These are phyloP conservation scores for Pestalotiopsis sp. DNA, from an alignment of 2,329 filamentous ascomycete species.

Conservation along the genomic window DNA sequence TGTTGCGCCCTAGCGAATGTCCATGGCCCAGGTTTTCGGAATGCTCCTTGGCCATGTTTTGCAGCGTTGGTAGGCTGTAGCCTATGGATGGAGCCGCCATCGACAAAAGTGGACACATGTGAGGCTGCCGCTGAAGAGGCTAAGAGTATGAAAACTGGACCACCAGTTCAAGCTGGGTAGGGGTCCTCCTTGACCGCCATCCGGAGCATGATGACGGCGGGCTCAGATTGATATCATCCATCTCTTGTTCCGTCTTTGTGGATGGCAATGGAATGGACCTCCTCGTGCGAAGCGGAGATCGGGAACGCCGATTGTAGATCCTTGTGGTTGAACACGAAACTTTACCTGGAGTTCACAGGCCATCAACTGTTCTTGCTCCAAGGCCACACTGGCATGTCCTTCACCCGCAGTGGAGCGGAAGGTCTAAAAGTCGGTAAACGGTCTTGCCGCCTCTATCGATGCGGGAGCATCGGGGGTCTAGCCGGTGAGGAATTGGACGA, in stretches of 20 bases:
- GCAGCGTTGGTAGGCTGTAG: background rate
- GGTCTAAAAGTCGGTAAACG: background rate
- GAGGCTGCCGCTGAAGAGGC: background rate
- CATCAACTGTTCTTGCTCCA: background rate
- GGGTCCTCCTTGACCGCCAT: slow-evolving; percentile 3
- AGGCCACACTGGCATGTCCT: background rate
- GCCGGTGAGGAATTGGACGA: background rate
- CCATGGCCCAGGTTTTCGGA: slow-evolving; percentile 4
- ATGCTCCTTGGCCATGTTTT: background rate
- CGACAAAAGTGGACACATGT: background rate
- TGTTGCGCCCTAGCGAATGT: background rate
- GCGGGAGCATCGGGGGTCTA: slow-evolving; percentile 1
- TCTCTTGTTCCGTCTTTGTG: background rate
- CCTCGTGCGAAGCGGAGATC: background rate
- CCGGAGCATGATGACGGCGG: background rate
- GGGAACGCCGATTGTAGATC: slow-evolving; percentile 7
- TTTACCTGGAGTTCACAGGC: background rate
- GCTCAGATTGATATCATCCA: slow-evolving; percentile 7
- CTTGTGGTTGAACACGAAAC: background rate
- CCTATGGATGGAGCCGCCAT: background rate
- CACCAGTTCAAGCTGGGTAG: background rate
- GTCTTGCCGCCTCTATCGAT: background rate
- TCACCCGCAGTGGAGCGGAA: background rate
- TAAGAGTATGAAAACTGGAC: slow-evolving; percentile 3
- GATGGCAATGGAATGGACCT: background rate